phyloP scores from a whole-genome alignment of 2,329 filamentous ascomycete genomes.

The Lachnellula hyalina region DNA sequence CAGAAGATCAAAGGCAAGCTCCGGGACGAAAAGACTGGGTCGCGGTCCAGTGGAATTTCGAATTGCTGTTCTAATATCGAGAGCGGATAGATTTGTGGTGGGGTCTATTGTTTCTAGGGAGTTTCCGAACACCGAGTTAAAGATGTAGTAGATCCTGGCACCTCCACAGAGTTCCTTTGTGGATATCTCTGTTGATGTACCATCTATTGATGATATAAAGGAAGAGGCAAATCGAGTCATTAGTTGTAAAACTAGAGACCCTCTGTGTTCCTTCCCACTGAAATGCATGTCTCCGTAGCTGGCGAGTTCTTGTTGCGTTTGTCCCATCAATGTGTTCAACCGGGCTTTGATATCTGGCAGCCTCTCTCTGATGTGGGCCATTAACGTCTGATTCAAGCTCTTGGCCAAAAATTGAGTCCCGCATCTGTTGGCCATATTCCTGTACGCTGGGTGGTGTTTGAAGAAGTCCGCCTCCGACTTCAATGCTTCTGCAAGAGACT shows the following conservation, averaged over 20 bases:
- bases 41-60: constrained; percentile 95
- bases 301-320: constrained; percentile 95
- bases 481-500: constrained; percentile 88
- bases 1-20: constrained; percentile 93
- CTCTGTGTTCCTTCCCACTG: constrained; percentile 92
- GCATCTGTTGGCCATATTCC: constrained; percentile 90
- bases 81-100: constrained; percentile 86
- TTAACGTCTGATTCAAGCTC: constrained; percentile 89
- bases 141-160: constrained; percentile 32
- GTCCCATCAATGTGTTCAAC: constrained; percentile 98
- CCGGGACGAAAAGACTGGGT: constrained; percentile 92
- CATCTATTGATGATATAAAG: constrained; percentile 97
- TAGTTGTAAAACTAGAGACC: constrained; percentile 88
- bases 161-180: constrained; percentile 62
- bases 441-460: constrained; percentile 91
- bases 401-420: constrained; percentile 93
- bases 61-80: constrained; percentile 95
- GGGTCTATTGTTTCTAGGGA: constrained; percentile 94
- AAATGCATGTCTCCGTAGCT: constrained; percentile 98
- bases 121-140: constrained; percentile 65
- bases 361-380: constrained; percentile 92
- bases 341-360: constrained; percentile 97
- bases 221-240: constrained; percentile 98
- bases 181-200: constrained; percentile 96
- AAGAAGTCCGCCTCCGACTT: constrained; percentile 92